phyloP scores from a whole-genome alignment of 164 flowering plant species.

The Dillenia suffruticosa region DNA sequence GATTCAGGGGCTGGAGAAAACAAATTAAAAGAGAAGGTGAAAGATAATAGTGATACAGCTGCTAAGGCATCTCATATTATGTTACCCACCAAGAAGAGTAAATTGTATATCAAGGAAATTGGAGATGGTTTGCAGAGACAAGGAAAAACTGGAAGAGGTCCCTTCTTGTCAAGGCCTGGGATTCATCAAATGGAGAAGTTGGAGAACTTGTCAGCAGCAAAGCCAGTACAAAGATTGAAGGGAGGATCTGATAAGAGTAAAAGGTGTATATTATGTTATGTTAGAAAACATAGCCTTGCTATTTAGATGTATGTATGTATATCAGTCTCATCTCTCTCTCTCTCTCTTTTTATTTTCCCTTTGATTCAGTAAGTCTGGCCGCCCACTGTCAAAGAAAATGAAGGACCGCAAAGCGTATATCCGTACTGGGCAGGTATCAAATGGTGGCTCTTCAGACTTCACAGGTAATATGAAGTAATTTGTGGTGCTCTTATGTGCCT shows the following conservation, averaged over 20 bases:
- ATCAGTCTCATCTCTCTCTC: neutral
- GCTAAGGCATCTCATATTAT: constrained; percentile 12
- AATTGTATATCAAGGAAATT: constrained; percentile 10
- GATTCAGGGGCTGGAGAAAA: constrained; percentile 74
- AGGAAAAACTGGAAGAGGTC: constrained; percentile 25
- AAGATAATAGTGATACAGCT: constrained; percentile 17
- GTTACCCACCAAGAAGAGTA: constrained; percentile 22
- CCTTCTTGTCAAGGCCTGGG: constrained; percentile 13
- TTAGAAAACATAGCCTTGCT: neutral
- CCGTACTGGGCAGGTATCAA: constrained; percentile 43
- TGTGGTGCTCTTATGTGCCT: too few relatives aligned
- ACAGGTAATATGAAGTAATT: constrained; percentile 37
- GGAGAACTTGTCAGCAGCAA: constrained; percentile 17
- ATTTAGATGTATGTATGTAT: neutral
- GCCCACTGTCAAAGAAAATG: constrained; percentile 68
- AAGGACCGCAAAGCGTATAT: constrained; percentile 53
- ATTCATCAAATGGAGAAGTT: constrained; percentile 19
- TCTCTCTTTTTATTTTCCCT: constrained; percentile 2
- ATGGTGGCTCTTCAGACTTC: constrained; percentile 44
- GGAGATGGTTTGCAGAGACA: constrained; percentile 28
- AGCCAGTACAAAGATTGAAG: constrained; percentile 17
- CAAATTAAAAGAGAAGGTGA: constrained; percentile 38
- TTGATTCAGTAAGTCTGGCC: constrained; percentile 65
- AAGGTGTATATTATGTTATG: constrained; percentile 17
- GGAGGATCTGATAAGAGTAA: constrained; percentile 22